Conservation (phyloP, 2,329 filamentous ascomycete species). For the Aspergillus ibericus region DNA sequence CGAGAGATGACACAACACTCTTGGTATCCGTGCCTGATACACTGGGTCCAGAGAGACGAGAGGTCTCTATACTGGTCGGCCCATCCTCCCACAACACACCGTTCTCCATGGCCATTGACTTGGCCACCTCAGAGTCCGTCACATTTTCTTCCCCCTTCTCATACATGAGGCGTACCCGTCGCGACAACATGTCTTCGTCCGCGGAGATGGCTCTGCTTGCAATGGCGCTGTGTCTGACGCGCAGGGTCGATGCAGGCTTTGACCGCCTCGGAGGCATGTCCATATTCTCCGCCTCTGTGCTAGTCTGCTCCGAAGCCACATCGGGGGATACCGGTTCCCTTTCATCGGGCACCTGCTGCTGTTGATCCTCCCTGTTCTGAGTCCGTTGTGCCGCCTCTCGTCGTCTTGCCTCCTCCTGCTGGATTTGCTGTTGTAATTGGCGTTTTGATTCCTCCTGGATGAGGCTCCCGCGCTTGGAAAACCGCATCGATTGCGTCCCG, state of each 20-base stretch:
- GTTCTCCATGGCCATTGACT: slow-evolving; percentile 39
- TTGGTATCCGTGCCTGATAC: slow-evolving; percentile 29
- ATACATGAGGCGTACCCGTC: slow-evolving; percentile 65
- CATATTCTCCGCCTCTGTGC: slow-evolving; percentile 19
- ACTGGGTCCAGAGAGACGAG: slow-evolving; percentile 27
- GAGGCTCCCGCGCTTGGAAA: slow-evolving; percentile 62
- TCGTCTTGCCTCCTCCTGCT: slow-evolving; percentile 18
- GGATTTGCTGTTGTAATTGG: slow-evolving; percentile 32
- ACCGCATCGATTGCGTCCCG: slow-evolving; percentile 53
- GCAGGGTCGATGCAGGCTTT: slow-evolving; percentile 39
- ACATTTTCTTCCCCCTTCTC: slow-evolving; percentile 60
- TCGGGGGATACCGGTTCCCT: slow-evolving; percentile 3
- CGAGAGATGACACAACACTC: slow-evolving; percentile 27
- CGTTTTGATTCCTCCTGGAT: slow-evolving; percentile 50
- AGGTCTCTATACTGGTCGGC: slow-evolving; percentile 30
- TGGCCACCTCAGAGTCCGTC: slow-evolving; percentile 41
- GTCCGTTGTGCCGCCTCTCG: slow-evolving; percentile 6
- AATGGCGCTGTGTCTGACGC: slow-evolving; percentile 37
- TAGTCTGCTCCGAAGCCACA: slow-evolving; percentile 15
- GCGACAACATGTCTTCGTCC: slow-evolving; percentile 63
- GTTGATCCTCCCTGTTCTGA: slow-evolving; percentile 11
- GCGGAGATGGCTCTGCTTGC: slow-evolving; percentile 57
- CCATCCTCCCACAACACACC: slow-evolving; percentile 43
- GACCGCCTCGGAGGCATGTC: slow-evolving; percentile 27
- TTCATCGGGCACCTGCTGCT: slow-evolving; percentile 4